These are phyloP conservation scores for Galium porrigens DNA, from an alignment of 305 asterid genomes.

Conservation along the genomic window DNA sequence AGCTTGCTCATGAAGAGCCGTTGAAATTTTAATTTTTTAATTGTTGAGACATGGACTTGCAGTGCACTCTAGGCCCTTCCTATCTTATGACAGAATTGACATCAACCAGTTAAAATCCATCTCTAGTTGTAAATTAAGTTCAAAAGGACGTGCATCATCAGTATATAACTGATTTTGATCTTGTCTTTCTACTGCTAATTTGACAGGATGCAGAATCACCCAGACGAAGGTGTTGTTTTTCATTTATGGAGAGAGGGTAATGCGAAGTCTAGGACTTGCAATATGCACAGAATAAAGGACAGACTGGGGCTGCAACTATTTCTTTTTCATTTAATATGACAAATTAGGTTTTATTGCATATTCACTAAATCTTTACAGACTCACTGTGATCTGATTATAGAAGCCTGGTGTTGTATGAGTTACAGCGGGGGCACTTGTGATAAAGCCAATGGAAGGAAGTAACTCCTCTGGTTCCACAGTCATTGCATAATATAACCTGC, in stretches of 20 bases:
- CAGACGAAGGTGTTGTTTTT: background rate
- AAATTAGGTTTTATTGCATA: background rate
- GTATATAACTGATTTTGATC: background rate
- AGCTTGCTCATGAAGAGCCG: background rate
- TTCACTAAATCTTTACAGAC: constrained; percentile 5
- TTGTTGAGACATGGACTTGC: background rate
- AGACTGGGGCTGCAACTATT: background rate
- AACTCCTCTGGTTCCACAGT: constrained; percentile 60
- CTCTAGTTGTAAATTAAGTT: background rate
- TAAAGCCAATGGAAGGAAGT: constrained; percentile 67
- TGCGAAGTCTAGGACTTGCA: background rate
- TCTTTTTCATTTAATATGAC: background rate
- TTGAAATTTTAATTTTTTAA: background rate
- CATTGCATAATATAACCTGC: constrained; percentile 80
- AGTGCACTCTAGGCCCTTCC: background rate
- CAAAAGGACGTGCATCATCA: background rate
- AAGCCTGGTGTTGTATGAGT: constrained; percentile 74
- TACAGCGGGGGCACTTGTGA: constrained; percentile 69
- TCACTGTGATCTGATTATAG: constrained; percentile 30
- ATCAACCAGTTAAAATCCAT: background rate
- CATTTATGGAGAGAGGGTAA: background rate
- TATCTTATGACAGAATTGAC: background rate
- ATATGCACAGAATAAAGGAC: background rate
- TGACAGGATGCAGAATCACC: background rate
- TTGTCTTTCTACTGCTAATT: background rate